These are phyloP conservation scores for Saturnispora sekii DNA, from an alignment of 805 yeast species.

Conservation along the genomic window DNA sequence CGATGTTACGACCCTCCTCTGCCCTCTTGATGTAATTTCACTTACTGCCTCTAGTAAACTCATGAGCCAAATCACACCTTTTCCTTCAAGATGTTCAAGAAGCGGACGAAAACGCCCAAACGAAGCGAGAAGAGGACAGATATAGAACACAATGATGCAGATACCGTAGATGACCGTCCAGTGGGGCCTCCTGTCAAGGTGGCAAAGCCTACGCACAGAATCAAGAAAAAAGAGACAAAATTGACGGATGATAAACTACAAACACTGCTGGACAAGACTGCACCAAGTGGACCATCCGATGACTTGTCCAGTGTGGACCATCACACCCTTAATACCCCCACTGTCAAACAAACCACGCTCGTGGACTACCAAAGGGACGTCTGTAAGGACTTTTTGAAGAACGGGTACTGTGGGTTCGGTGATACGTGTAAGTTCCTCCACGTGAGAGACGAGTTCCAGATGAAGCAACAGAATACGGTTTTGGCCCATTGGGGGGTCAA, in stretches of 20 bases:
- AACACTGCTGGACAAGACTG: neutral
- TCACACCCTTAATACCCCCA: neutral
- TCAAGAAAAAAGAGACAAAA: neutral
- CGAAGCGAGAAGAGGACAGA: neutral
- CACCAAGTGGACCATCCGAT: neutral
- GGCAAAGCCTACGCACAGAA: neutral
- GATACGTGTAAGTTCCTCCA: slow-evolving; percentile 94
- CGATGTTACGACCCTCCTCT: too few species aligned
- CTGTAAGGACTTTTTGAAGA: slow-evolving; percentile 82
- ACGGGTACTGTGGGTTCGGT: slow-evolving; percentile 96
- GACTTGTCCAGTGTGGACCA: neutral
- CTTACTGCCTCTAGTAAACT: too few species aligned
- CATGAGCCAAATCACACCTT: neutral
- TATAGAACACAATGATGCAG: too few species aligned
- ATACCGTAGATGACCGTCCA: too few species aligned
- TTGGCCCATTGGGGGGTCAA: slow-evolving; percentile 55
- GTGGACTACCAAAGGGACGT: slow-evolving; percentile 89
- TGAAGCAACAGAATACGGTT: slow-evolving; percentile 22
- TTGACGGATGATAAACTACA: neutral
- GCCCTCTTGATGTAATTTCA: neutral
- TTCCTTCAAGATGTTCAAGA: slow-evolving; percentile 29
- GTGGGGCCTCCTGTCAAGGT: neutral
- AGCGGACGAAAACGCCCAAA: slow-evolving; percentile 21
- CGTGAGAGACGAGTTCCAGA: slow-evolving; percentile 72
- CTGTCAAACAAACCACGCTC: slow-evolving; percentile 51